Percentiles rank a stretch among this genome's conserved stretches.
These are phyloP conservation scores for Nothophoma quercina DNA, from an alignment of 2,329 filamentous ascomycete species.

Conservation along the genomic window DNA sequence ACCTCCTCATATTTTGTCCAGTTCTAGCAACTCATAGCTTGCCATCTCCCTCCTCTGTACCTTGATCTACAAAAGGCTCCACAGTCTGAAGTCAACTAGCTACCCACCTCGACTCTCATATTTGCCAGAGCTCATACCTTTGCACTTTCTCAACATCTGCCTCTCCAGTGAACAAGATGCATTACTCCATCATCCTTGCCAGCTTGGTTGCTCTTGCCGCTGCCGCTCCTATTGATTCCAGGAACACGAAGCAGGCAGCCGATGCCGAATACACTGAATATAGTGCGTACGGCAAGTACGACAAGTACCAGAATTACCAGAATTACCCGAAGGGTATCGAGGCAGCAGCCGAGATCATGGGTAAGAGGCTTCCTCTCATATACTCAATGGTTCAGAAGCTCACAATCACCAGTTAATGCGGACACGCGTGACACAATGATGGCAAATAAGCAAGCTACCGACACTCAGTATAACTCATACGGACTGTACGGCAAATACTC, in stretches of 20 bases:
- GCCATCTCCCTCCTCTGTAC: not conserved
- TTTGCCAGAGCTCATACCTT: not conserved
- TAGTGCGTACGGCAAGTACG: constrained; percentile 3
- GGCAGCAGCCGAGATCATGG: constrained; percentile 3
- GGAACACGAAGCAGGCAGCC: constrained; percentile 4
- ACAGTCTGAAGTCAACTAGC: no score
- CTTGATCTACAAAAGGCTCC: constrained; percentile 8
- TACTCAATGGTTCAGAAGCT: not conserved
- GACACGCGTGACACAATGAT: constrained; percentile 3
- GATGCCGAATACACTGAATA: constrained; percentile 10
- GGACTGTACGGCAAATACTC: no score
- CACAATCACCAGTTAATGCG: not conserved
- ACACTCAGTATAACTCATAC: no score
- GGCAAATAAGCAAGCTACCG: no score
- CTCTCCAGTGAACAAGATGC: constrained; percentile 20
- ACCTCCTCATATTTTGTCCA: no score
- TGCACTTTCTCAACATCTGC: not conserved
- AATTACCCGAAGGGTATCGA: not conserved
- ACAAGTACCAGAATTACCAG: not conserved
- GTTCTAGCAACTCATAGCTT: no score
- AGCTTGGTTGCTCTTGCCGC: constrained; percentile 15
- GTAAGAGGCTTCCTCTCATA: not conserved
- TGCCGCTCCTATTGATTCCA: constrained; percentile 20
- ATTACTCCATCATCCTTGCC: constrained; percentile 20
- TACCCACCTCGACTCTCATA: not conserved